phyloP scores from a whole-genome alignment of 768 basidiomycete species.

The Kwoniella dejecticola region DNA sequence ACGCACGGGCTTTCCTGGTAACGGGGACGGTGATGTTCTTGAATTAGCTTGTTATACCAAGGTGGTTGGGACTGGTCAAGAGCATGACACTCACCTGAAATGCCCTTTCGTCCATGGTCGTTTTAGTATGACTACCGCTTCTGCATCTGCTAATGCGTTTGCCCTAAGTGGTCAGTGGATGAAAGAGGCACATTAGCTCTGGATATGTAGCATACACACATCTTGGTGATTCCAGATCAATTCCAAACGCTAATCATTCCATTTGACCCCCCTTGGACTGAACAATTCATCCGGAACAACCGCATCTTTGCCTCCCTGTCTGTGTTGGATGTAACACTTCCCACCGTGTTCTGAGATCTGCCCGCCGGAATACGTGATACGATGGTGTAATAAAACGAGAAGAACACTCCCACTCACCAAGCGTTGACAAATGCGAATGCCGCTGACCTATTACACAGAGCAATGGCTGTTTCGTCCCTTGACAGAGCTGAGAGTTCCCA shows the following conservation, averaged over 20 bases:
- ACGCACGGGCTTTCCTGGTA: slow-evolving; percentile 72
- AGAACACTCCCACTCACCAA: slow-evolving; percentile 56
- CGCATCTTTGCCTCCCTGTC: too few relatives aligned
- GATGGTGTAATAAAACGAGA: neutral
- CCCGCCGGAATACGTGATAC: too few relatives aligned
- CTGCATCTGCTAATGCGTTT: slow-evolving; percentile 67
- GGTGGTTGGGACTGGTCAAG: too few relatives aligned
- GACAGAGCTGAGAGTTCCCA: slow-evolving; percentile 84
- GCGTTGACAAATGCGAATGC: slow-evolving; percentile 77
- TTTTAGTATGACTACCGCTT: slow-evolving; percentile 80
- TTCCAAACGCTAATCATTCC: too few relatives aligned
- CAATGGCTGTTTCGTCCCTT: slow-evolving; percentile 86
- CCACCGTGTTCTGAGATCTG: too few relatives aligned
- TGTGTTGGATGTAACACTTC: too few relatives aligned
- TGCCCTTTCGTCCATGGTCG: slow-evolving; percentile 93
- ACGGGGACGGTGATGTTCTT: neutral
- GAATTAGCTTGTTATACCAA: neutral
- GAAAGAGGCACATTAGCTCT: too few relatives aligned
- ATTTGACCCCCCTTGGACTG: too few relatives aligned
- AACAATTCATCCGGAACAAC: too few relatives aligned
- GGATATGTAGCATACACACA: too few relatives aligned
- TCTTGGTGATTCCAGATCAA: too few relatives aligned
- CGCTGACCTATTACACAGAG: slow-evolving; percentile 88
- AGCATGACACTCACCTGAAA: slow-evolving; percentile 64
- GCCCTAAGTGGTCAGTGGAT: slow-evolving; percentile 39